Percentiles rank a stretch among this genome's conserved stretches.
phyloP scores from a whole-genome alignment of 257 asterid genomes.

The Capsicum chinense region DNA sequence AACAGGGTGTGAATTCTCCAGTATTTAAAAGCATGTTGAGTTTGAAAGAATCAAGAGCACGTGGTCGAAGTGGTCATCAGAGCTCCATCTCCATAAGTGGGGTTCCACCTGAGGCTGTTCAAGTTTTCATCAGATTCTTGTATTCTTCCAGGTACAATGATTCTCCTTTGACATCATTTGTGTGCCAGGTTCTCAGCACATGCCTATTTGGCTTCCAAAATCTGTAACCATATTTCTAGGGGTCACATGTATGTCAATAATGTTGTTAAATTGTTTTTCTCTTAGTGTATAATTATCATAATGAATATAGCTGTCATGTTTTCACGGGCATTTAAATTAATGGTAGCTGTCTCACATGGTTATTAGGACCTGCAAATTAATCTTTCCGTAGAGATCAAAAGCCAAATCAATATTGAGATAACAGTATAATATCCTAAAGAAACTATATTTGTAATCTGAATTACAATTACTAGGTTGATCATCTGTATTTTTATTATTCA shows the following conservation, averaged over 20 bases:
- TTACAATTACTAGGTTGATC: background rate
- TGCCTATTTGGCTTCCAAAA: constrained; percentile 21
- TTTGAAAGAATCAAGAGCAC: constrained; percentile 39
- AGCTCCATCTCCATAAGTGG: constrained; percentile 65
- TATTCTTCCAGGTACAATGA: constrained; percentile 76
- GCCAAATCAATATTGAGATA: background rate
- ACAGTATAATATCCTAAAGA: background rate
- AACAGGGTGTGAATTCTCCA: constrained; percentile 81
- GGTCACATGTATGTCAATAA: background rate
- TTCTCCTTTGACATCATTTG: constrained; percentile 23
- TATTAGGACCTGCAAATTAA: background rate
- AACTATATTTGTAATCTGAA: background rate
- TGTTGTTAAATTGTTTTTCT: background rate
- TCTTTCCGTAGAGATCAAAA: background rate
- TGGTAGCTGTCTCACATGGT: background rate
- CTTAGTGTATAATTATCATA: background rate
- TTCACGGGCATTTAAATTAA: background rate
- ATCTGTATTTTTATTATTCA: constrained; percentile 26
- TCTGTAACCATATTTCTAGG: background rate
- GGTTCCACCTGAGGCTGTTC: constrained; percentile 83
- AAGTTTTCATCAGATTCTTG: constrained; percentile 67
- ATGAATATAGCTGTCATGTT: constrained; percentile 5
- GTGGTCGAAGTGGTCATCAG: constrained; percentile 36
- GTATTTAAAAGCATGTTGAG: constrained; percentile 65
- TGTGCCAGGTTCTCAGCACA: background rate